A percentile compares a stretch with the other conserved stretches of the same genome.
These are phyloP conservation scores for Colletotrichum agaves DNA, from an alignment of 2,329 filamentous ascomycete species.

Conservation along the genomic window DNA sequence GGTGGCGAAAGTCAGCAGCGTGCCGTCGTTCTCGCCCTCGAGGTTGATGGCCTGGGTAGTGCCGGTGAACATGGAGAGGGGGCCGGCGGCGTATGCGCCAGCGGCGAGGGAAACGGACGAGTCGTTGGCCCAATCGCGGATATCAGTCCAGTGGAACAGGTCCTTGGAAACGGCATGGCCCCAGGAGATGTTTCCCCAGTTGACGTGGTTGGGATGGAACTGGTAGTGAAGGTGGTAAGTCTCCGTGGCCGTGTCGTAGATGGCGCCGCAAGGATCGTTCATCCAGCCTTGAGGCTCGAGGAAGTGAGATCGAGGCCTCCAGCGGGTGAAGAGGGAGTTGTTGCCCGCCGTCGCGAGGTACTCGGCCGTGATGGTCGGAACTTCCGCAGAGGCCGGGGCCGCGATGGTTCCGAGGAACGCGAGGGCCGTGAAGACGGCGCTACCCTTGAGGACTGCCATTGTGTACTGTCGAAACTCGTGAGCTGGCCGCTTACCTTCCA, in stretches of 20 bases:
- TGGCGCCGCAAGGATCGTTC: slow-evolving; percentile 75
- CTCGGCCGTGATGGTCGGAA: slow-evolving; percentile 32
- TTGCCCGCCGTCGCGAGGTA: slow-evolving; percentile 31
- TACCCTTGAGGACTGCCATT: slow-evolving; percentile 35
- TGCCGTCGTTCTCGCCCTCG: slow-evolving; percentile 33
- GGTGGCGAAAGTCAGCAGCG: slow-evolving; percentile 35
- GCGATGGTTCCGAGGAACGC: slow-evolving; percentile 32
- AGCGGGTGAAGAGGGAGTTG: slow-evolving; percentile 38
- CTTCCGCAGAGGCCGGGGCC: slow-evolving; percentile 14
- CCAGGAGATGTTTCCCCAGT: slow-evolving; percentile 72
- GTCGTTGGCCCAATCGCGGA: slow-evolving; percentile 35
- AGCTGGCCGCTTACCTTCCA: slow-evolving; percentile 22
- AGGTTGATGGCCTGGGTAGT: slow-evolving; percentile 35
- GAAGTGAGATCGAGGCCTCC: slow-evolving; percentile 54
- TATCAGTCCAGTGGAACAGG: slow-evolving; percentile 66
- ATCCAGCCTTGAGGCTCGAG: slow-evolving; percentile 63
- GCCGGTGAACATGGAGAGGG: slow-evolving; percentile 35
- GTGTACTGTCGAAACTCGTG: slow-evolving; percentile 11
- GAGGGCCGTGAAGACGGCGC: slow-evolving; percentile 36
- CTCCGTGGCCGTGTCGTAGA: slow-evolving; percentile 62
- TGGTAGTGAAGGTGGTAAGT: slow-evolving; percentile 75
- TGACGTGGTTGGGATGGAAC: slow-evolving; percentile 53
- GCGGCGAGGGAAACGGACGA: slow-evolving; percentile 33
- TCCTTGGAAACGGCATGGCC: slow-evolving; percentile 72
- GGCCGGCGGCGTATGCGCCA: slow-evolving; percentile 18